Conservation (phyloP, 192 early-diverging fungal species). For the Rhizoclosmatium globosum region DNA sequence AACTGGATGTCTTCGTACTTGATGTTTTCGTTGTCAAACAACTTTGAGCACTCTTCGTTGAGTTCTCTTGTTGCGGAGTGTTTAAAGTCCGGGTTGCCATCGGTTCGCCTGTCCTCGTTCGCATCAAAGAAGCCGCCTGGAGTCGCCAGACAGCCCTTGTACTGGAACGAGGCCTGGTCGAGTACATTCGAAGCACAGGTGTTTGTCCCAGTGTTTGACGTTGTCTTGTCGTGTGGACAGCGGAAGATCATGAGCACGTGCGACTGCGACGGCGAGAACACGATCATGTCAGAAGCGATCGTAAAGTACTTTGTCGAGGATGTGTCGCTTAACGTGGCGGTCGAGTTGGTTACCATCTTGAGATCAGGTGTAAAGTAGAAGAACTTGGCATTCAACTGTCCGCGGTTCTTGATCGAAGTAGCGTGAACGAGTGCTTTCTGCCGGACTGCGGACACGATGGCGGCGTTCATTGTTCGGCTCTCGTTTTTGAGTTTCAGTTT, state of each 20-base stretch:
- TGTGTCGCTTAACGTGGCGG: conserved; percentile 6
- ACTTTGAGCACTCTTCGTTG: conserved; percentile 26
- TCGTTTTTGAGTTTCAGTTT: too few species aligned
- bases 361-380: not conserved
- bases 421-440: not conserved
- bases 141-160: conserved; percentile 36
- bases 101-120: not conserved
- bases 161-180: conserved; percentile 18
- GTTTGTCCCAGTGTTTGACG: too few species aligned
- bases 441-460: not conserved
- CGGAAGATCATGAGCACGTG: conserved; percentile 29
- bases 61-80: conserved; percentile 20
- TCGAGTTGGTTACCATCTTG: not conserved
- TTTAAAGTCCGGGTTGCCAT: conserved; percentile 14
- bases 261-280: not conserved
- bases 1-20: not conserved
- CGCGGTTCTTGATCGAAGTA: conserved; percentile 27
- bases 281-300: conserved; percentile 26
- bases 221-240: conserved; percentile 22
- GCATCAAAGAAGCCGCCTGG: conserved; percentile 31
- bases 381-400: conserved; percentile 1
- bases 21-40: not conserved
- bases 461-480: not conserved
- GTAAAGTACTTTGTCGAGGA: conserved; percentile 17
- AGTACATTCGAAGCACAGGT: conserved; percentile 15